These are phyloP conservation scores for Fusarium camptoceras DNA, from an alignment of 2,329 filamentous ascomycete genomes.

Conservation along the genomic window DNA sequence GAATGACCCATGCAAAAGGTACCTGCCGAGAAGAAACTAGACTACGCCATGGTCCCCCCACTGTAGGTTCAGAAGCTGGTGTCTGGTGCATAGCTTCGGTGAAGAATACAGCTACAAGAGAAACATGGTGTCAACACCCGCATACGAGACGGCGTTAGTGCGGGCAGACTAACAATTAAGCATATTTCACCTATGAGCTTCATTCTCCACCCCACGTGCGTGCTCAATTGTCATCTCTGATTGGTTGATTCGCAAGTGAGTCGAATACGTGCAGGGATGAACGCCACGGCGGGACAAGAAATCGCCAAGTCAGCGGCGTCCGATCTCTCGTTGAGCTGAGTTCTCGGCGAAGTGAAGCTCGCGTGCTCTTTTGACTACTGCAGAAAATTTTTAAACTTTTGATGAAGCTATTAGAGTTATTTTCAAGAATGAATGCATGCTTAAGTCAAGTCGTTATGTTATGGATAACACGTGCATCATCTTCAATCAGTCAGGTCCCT, in stretches of 20 bases:
- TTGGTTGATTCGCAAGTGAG: background rate
- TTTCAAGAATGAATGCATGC: constrained; percentile 1
- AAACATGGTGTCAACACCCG: constrained; percentile 14
- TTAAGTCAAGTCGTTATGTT: constrained; percentile 13
- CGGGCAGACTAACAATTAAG: constrained; percentile 30
- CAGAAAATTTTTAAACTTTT: constrained; percentile 15
- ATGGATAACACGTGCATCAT: constrained; percentile 8
- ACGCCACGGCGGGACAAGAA: constrained; percentile 29
- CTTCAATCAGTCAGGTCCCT: background rate
- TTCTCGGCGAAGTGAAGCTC: constrained; percentile 19
- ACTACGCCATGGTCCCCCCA: constrained; percentile 12
- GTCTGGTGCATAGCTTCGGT: constrained; percentile 22
- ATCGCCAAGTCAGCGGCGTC: constrained; percentile 17
- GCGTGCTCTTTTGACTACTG: constrained; percentile 19
- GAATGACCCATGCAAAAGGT: background rate
- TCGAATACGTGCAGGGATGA: background rate
- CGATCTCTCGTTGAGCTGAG: constrained; percentile 12
- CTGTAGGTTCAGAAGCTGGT: constrained; percentile 20
- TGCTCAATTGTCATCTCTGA: background rate
- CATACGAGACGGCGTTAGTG: background rate
- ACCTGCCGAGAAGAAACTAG: background rate
- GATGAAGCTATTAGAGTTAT: constrained; percentile 13
- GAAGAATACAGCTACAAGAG: constrained; percentile 36
- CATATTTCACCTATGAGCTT: constrained; percentile 35
- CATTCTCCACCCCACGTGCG: constrained; percentile 28